A percentile compares a stretch with the other conserved stretches of the same genome.
These are phyloP conservation scores for Picea glauca DNA, from an alignment of 75 land plant species.

Conservation along the genomic window DNA sequence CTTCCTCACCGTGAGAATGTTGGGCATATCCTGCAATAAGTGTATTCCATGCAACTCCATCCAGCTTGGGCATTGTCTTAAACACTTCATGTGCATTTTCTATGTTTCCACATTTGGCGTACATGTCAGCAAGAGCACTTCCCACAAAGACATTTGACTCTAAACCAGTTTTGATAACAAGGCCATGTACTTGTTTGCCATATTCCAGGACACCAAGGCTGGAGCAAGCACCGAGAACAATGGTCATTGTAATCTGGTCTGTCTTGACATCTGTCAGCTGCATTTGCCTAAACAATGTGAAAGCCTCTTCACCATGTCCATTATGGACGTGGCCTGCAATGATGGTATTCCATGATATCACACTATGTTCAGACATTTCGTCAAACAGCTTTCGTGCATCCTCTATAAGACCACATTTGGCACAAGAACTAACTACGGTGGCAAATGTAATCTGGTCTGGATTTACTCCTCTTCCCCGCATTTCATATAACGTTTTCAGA, in stretches of 20 bases:
- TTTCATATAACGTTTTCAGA: slow-evolving; percentile 22
- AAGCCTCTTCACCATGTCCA: slow-evolving; percentile 42
- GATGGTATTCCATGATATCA: slow-evolving; percentile 68
- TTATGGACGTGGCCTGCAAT: slow-evolving; percentile 69
- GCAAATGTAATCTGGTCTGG: slow-evolving; percentile 43
- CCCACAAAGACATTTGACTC: slow-evolving; percentile 37
- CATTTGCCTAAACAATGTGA: slow-evolving; percentile 47
- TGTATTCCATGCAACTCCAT: slow-evolving; percentile 65
- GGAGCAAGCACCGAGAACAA: slow-evolving; percentile 67
- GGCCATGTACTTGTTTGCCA: slow-evolving; percentile 52
- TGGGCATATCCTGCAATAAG: slow-evolving; percentile 59
- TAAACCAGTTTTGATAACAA: slow-evolving; percentile 22
- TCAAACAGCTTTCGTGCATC: slow-evolving; percentile 51
- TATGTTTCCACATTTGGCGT: slow-evolving; percentile 54
- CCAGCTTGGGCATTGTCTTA: slow-evolving; percentile 30
- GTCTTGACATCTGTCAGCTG: slow-evolving; percentile 25
- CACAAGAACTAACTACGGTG: slow-evolving; percentile 23
- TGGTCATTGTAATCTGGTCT: slow-evolving; percentile 55
- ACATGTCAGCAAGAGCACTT: slow-evolving; percentile 74
- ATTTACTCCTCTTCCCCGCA: slow-evolving; percentile 38
- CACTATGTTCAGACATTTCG: slow-evolving; percentile 39
- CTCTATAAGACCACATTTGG: slow-evolving; percentile 27
- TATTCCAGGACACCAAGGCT: slow-evolving; percentile 29
- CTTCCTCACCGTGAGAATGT: slow-evolving; percentile 22
- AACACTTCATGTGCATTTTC: slow-evolving; percentile 44